Evolutionary conservation across 75 land plant species (phyloP), one percentile per base, ranked within the genome.

Genomic region (Ceratopteris richardii): DNA sequence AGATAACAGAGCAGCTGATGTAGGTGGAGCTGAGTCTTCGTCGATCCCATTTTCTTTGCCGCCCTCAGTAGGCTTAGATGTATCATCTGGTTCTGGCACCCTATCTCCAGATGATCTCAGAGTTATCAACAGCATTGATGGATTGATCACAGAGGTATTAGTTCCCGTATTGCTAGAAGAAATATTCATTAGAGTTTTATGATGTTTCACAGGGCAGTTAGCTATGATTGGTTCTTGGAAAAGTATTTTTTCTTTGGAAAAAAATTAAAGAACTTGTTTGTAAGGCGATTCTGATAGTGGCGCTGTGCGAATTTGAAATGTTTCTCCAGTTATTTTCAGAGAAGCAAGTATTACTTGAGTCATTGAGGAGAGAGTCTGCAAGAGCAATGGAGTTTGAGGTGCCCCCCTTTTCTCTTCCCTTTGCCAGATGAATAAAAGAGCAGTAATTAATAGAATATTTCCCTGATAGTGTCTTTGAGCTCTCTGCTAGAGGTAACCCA

Each of bases 91-190:
- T 22, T 46, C 72, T 30, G 43, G 63, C 29, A 57, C 51, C 53
- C 52, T 89, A 37, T 85, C 94, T 31, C 23, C 66, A 29, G 98
- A 88, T 56, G 80, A 89, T 57, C 44, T 70, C 64, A 76, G 70
- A 72, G 79, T 72, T 73, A 71, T 93, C 66, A 71, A 79, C 20
- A 85, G 78, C 62, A 88, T 93, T 29, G 79, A 79, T 52, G 46
- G 71, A 33, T 65, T 88, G 30, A 71, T 93, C 25, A 70, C 82
- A 31, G 94, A 88, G 86, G 94, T 88, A 74, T n/a, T 1, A 24
- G 18, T 54, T 65, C 41, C 31, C 6, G 54, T 52, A 14, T 14
- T 46, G 22, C 17, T 46, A 6, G 42, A n/a, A 46, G 2, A 46
- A 46, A 46, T 21, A 17, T 46, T n/a, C 50, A 46, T 40, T 40